Base-by-base conservation (phyloP, 208 protist genomes). In the Herpetomonas tarakana region DNA sequence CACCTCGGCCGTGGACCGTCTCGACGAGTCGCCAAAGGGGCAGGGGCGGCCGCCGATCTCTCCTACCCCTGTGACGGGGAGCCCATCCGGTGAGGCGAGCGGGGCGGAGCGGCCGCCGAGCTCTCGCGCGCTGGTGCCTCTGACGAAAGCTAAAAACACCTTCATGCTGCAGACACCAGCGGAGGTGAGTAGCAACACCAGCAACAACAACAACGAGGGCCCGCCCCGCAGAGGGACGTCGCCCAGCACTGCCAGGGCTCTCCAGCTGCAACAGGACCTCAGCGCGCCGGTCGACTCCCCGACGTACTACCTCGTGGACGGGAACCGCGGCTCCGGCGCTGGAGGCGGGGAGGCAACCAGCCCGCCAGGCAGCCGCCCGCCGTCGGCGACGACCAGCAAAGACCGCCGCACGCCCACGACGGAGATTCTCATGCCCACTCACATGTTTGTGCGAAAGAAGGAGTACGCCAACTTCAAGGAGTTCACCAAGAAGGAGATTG, bases 401-500 rank as follows among this genome's bases (percentile, higher is more conserved):
- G 19, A 26, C 12, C 59, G 64, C 1, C 56, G 62, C 52, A 66
- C 67, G 19, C 38, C 27, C 0, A 45, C 62, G 31, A 54, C 67
- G 3, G 74, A 85, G 38, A 64, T 78, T 24, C 59, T 85, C 52
- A 44, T 81, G 27, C 78, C 78, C 0, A 85, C 74, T 0, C 63
- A 78, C 38, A 62, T 74, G 59, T 85, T 85, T 35, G 63, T 85
- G 50, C 78, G 74, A 29, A 80, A 81, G 53, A 65, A 75, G 28
- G 78, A 85, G 61, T 81, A 76, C 52, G 52, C n/a, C 29, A 72
- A 62, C 44, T 80, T 78, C 58, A 80, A 78, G 51, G 65, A 74
- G 31, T 85, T 73, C 67, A 75, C 64, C 3, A 76, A 80, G 56
- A 62, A 70, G 9, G 85, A 92, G 66, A 52, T 92, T 14, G 81